A percentile compares a stretch with the other conserved stretches of the same genome.
Evolutionary conservation across 495 filamentous ascomycete species (phyloP).

Genomic region (Lindgomyces ingoldianus): DNA sequence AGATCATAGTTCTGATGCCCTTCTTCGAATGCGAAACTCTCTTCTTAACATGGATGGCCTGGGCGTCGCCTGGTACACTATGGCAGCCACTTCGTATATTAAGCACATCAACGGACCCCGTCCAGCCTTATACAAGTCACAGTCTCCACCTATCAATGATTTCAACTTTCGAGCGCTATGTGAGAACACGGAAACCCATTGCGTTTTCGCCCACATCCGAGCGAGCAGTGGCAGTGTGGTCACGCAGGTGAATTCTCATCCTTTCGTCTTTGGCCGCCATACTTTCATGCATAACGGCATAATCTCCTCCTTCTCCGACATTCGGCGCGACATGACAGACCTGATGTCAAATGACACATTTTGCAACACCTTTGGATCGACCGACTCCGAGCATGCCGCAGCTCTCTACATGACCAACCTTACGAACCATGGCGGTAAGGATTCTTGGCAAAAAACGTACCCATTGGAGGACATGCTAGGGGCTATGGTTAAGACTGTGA

Average conservation of each 20-base stretch:
- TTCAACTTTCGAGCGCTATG: conserved; percentile 51
- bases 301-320: conserved; percentile 47
- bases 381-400: conserved; percentile 54
- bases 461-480: conserved; percentile 43
- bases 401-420: conserved; percentile 55
- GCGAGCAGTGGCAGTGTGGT: conserved; percentile 49
- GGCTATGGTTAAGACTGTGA: conserved; percentile 49
- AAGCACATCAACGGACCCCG: conserved; percentile 38
- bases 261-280: conserved; percentile 54
- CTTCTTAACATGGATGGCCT: conserved; percentile 55
- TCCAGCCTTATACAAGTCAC: conserved; percentile 52
- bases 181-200: conserved; percentile 48
- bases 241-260: conserved; percentile 53
- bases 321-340: conserved; percentile 47
- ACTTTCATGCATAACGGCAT: conserved; percentile 55
- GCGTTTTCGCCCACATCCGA: conserved; percentile 52
- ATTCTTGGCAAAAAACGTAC: conserved; percentile 48
- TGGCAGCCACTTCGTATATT: conserved; percentile 40
- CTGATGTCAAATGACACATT: conserved; percentile 49
- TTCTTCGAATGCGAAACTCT: conserved; percentile 49
- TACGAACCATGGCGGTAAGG: conserved; percentile 35
- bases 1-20: conserved; percentile 42
- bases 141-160: conserved; percentile 52
- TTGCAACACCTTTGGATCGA: conserved; percentile 50
- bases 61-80: conserved; percentile 51